Conservation (phyloP, 331 rosid species). For the Rhamnella rubrinervis region DNA sequence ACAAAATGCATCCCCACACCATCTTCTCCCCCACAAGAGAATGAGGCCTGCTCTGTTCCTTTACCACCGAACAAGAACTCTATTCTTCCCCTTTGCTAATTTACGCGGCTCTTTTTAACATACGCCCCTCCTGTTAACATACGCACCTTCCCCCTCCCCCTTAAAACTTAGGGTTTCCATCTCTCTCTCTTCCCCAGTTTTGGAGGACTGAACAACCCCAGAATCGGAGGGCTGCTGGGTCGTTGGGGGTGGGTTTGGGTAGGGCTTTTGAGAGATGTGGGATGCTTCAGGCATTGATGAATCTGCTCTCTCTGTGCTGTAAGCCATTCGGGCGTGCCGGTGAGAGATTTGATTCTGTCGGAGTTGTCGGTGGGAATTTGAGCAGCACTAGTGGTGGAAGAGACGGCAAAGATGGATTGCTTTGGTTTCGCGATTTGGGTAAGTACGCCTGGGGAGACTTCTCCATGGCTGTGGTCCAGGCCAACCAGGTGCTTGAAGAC, state of each 20-base stretch:
- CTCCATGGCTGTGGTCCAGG: slow-evolving; percentile 90
- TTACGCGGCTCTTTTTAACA: slow-evolving; percentile 35
- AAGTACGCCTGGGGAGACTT: slow-evolving; percentile 69
- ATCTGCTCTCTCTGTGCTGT: slow-evolving; percentile 79
- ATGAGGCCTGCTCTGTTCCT: slow-evolving; percentile 53
- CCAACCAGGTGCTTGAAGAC: slow-evolving; percentile 86
- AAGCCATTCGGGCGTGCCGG: slow-evolving; percentile 63
- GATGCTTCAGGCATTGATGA: slow-evolving; percentile 87
- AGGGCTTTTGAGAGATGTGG: slow-evolving; percentile 87
- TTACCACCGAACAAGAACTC: slow-evolving; percentile 68
- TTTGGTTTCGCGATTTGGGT: slow-evolving; percentile 75
- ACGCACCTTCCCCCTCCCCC: slow-evolving; percentile 1
- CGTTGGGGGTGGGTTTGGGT: slow-evolving; percentile 32
- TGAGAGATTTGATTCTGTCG: slow-evolving; percentile 38
- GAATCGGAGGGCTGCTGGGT: slow-evolving; percentile 20
- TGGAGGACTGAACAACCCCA: not conserved
- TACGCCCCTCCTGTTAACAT: slow-evolving; percentile 24
- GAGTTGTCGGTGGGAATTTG: slow-evolving; percentile 35
- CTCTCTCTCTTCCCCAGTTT: slow-evolving; percentile 12
- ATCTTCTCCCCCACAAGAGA: slow-evolving; percentile 47
- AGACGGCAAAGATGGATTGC: slow-evolving; percentile 60
- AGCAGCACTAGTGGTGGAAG: slow-evolving; percentile 37
- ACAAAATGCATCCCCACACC: slow-evolving; percentile 54
- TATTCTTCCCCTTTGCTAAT: slow-evolving; percentile 28
- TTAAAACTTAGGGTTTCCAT: slow-evolving; percentile 13